Base-by-base conservation (phyloP, 148 eudicot genomes). In the Chenopodium formosanum region DNA sequence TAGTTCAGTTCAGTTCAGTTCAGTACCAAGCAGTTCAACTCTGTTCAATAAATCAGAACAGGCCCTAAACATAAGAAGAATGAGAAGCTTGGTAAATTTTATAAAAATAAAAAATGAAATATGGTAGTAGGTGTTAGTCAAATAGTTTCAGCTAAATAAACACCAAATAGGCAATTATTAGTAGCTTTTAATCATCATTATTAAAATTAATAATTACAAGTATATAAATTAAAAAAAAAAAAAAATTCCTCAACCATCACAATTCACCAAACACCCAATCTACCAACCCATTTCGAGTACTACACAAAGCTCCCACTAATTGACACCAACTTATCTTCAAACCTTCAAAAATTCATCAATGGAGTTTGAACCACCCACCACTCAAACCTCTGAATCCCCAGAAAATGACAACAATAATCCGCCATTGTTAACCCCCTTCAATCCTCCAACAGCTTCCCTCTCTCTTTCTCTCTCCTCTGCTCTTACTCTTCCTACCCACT, bases 391-490 rank as follows among this genome's bases (percentile, higher is more conserved):
- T 75, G 88, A 89, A 34, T 23, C 80, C 40, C 83, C 75, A 25
- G 76, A 73, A 46, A 66, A 40, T 40, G 44, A 40, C 0, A 40
- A 48, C 17, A 52, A 83, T 20, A 73, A 13, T 84, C 82, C 46
- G 20, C 48, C 73, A 37, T 47, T 44, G 75, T 60, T 73, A 48
- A 40, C 44, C 44, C 44, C 44, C 44, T 9, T 84, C 4, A 52
- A 86, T 16, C 75, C 80, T 1, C 85, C 93, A 44, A 81, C 82
- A 0, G 97, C 97, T 34, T 92, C 97, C 31, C 86, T 95, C 47
- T 88, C 99, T 17, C 87, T 91, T 29, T 93, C 99, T 31, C 90
- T 93, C 81, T 88, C 97, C 52, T 73, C 89, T 12, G 29, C 89
- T 75, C 87, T 84, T 12, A 29, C 88, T 75, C 87, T 84, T 16